phyloP scores from a whole-genome alignment of 176 grass and related monocot species.

The Oryza nivara region DNA sequence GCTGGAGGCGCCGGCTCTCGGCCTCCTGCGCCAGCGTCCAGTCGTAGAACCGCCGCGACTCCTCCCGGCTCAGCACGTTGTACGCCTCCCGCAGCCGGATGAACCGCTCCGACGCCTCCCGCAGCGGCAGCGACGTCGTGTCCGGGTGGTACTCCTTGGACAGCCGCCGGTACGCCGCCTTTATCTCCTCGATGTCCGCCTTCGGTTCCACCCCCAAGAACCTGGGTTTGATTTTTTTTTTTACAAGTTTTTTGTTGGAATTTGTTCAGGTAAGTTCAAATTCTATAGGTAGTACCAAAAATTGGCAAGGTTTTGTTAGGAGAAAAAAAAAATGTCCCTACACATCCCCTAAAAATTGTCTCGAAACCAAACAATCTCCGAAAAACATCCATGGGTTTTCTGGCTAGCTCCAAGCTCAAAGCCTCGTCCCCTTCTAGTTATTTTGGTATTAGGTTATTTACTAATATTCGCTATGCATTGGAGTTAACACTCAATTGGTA shows the following conservation, averaged over 20 bases:
- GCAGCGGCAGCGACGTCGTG: constrained; percentile 83
- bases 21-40: constrained; percentile 96
- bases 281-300: too few relatives aligned
- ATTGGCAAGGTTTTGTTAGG: too few relatives aligned
- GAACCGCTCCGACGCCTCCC: constrained; percentile 79
- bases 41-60: constrained; percentile 85
- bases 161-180: constrained; percentile 82
- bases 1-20: constrained; percentile 75
- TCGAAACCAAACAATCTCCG: too few relatives aligned
- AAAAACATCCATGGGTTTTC: too few relatives aligned
- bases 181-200: constrained; percentile 92
- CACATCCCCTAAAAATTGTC: too few relatives aligned
- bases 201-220: constrained; percentile 62
- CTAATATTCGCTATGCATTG: too few relatives aligned
- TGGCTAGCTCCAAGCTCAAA: too few relatives aligned
- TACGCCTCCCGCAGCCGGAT: constrained; percentile 86
- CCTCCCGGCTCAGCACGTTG: constrained; percentile 76
- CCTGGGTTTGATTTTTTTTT: constrained; percentile 8
- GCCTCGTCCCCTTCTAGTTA: too few relatives aligned
- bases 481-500: neutral
- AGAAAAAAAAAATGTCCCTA: too few relatives aligned
- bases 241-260: too few relatives aligned
- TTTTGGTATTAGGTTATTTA: too few relatives aligned
- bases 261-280: too few relatives aligned
- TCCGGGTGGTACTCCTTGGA: constrained; percentile 99